Conservation (phyloP, 345 rosid species). For the Aquilaria sinensis region DNA sequence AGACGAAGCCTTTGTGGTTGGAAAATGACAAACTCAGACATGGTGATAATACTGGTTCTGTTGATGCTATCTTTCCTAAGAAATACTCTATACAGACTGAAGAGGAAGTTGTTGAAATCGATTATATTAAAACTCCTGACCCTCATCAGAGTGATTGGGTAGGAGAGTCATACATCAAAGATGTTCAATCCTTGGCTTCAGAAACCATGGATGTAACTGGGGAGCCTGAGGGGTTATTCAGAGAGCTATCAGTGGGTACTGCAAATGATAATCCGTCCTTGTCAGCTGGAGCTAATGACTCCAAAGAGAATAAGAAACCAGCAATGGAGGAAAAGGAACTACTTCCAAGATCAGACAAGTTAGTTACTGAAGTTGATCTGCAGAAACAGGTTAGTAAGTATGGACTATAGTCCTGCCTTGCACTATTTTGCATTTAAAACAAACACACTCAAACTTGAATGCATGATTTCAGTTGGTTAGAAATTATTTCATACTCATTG, state of each 20-base stretch:
- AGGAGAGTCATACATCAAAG: slow-evolving; percentile 18
- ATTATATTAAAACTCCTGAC: slow-evolving; percentile 42
- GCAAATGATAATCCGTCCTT: slow-evolving; percentile 26
- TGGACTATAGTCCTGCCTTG: slow-evolving; percentile 4
- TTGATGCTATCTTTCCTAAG: slow-evolving; percentile 26
- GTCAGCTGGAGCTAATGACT: slow-evolving; percentile 24
- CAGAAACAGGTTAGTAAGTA: slow-evolving; percentile 50
- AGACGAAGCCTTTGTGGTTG: slow-evolving; percentile 40
- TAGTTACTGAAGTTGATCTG: slow-evolving; percentile 33
- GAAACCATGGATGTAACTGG: slow-evolving; percentile 9
- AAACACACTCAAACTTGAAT: no score
- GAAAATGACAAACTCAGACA: slow-evolving; percentile 38
- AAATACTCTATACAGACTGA: slow-evolving; percentile 33
- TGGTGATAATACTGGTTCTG: slow-evolving; percentile 18
- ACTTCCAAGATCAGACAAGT: slow-evolving; percentile 29
- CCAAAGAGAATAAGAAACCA: slow-evolving; percentile 35
- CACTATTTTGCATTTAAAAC: slow-evolving; percentile 3
- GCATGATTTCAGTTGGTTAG: neutral
- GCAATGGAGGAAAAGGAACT: slow-evolving; percentile 26
- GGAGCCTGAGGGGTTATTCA: slow-evolving; percentile 27
- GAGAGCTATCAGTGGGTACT: slow-evolving; percentile 22
- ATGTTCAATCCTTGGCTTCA: slow-evolving; percentile 20
- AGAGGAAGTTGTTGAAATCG: slow-evolving; percentile 50
- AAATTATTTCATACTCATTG: slow-evolving; percentile 4
- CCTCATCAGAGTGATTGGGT: slow-evolving; percentile 31